Evolutionary conservation across 345 rosid genomes (phyloP).

Genomic region (Euclidium syriacum): DNA sequence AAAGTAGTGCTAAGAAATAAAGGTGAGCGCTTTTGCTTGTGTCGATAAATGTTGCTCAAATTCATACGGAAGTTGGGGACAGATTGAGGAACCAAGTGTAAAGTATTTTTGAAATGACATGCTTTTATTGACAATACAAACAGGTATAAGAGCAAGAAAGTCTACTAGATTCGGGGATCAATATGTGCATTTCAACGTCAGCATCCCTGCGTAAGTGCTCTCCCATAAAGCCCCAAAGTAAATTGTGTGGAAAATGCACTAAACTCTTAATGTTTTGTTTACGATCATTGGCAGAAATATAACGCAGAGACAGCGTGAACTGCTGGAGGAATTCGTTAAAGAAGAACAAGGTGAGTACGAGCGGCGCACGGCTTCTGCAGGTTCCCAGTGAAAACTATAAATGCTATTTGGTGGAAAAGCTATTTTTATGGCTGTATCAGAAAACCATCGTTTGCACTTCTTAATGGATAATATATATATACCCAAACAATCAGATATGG

Average conservation of each 20-base stretch:
- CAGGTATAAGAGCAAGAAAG: constrained; percentile 83
- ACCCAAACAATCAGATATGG: constrained; percentile 7
- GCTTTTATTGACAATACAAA: neutral
- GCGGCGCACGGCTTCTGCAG: constrained; percentile 71
- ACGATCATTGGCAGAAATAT: constrained; percentile 63
- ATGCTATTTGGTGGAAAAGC: neutral
- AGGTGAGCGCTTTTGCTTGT: constrained; percentile 44
- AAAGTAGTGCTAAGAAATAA: constrained; percentile 94
- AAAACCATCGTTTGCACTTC: neutral
- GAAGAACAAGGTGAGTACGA: constrained; percentile 79
- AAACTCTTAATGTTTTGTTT: neutral
- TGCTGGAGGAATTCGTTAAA: constrained; percentile 86
- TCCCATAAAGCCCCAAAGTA: neutral
- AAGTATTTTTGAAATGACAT: neutral
- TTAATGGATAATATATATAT: neutral
- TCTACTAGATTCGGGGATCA: constrained; percentile 77
- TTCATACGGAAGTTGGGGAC: neutral
- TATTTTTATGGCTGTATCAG: constrained; percentile 6
- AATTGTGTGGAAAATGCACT: neutral
- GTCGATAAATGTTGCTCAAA: neutral
- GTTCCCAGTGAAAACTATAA: constrained; percentile 47
- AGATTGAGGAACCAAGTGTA: constrained; percentile 2
- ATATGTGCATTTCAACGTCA: constrained; percentile 86
- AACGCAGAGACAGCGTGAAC: constrained; percentile 77
- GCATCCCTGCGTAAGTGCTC: constrained; percentile 85